Base-by-base conservation (phyloP, 495 filamentous ascomycete species). In the Rhypophila decipiens region DNA sequence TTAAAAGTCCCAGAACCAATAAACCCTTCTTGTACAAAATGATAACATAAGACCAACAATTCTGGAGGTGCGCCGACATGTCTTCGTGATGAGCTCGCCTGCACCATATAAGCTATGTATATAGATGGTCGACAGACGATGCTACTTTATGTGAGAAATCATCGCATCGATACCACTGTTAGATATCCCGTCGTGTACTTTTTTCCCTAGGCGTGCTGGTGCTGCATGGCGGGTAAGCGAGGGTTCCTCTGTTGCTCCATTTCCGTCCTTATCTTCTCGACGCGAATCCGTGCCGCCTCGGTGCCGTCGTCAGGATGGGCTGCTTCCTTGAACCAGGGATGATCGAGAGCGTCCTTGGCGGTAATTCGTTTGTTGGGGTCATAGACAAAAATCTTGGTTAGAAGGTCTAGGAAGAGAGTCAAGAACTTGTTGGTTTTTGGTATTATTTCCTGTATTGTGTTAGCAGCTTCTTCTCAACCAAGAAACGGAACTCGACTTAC, bases 301-400 rank as follows among this genome's bases (percentile, higher is more conserved):
- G 90, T 96, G 29, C 93, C 93, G 61, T 98, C 93, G 59, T 98
- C 93, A 18, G 85, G 78, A 11, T 77, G 67, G 2, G 85, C 72
- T 5, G 73, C 73, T 64, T 97, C 91, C 53, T 83, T 84, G 70
- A 98, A 98, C 93, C 93, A 98, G 0, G 85, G 81, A 59, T 98
- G 93, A 50, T 91, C 81, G 37, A 98, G 70, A 7, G 93, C 93
- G 58, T 94, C 71, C 55, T 95, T 88, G 45, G 93, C 93, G 3
- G 88, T 95, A 57, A 98, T 95, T 23, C 93, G 82, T 47, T 85
- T 78, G 39, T 82, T 83, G 2, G 94, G 90, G 52, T 98, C 90
- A 64, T 98, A 98, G 23, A 96, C 84, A 58, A 98, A 98, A 51
- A 98, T 98, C 53, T 80, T 84, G 50, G 82, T 76, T 1, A 98